These are phyloP conservation scores for Acmispon strigosus DNA, from an alignment of 306 rosid genomes.

Conservation along the genomic window DNA sequence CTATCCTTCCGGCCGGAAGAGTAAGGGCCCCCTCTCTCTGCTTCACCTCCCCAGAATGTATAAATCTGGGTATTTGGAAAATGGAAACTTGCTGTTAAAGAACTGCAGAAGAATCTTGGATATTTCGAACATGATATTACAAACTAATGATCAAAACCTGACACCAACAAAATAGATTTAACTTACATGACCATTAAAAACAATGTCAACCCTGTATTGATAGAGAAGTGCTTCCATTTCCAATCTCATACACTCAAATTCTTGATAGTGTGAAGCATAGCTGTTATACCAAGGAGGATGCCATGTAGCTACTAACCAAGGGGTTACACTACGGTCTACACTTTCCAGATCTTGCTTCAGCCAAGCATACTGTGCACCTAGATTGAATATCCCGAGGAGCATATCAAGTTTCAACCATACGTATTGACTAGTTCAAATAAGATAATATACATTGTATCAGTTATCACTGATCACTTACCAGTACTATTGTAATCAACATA, in stretches of 20 bases:
- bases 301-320: constrained; percentile 85
- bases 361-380: constrained; percentile 87
- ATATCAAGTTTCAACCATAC: not conserved
- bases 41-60: too few species aligned
- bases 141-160: not conserved
- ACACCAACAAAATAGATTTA: not conserved
- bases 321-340: constrained; percentile 57
- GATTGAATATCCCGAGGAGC: constrained; percentile 15
- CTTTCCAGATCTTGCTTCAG: constrained; percentile 50
- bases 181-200: constrained; percentile 90
- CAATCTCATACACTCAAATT: constrained; percentile 91
- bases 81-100: not conserved
- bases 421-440: not conserved
- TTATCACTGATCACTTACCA: constrained; percentile 61
- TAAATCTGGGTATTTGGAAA: too few species aligned
- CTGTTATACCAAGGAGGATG: constrained; percentile 94
- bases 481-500: constrained; percentile 74
- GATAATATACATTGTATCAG: constrained; percentile 3
- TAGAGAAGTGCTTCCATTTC: constrained; percentile 88
- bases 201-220: constrained; percentile 56
- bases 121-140: not conserved
- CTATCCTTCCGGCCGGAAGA: not conserved
- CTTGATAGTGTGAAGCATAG: constrained; percentile 87
- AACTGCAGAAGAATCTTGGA: not conserved
- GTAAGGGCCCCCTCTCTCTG: too few species aligned